Evolutionary conservation across 768 basidiomycete genomes (phyloP).

Genomic region (Lactarius psammicola): DNA sequence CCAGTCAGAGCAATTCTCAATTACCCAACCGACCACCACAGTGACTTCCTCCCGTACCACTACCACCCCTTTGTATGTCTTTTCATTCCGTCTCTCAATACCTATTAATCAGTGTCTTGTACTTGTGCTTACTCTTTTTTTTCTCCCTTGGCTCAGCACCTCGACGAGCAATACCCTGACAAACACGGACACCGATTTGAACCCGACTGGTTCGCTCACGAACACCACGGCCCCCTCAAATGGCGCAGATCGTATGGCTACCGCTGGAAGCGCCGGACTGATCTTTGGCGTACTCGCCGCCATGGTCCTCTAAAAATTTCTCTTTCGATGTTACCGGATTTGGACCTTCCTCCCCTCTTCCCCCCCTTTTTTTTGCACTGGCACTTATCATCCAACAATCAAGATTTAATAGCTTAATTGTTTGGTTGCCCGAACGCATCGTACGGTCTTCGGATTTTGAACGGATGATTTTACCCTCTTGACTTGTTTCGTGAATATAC

Average conservation of each 20-base stretch:
- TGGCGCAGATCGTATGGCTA: constrained; percentile 15
- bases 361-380: not conserved
- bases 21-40: constrained; percentile 34
- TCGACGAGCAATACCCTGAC: not conserved
- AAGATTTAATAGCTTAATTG: too few relatives aligned
- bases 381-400: not conserved
- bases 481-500: constrained; percentile 10
- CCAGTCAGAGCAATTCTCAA: constrained; percentile 65
- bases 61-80: not conserved
- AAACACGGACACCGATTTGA: constrained; percentile 5
- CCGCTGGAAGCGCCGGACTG: constrained; percentile 14
- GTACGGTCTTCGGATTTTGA: not conserved
- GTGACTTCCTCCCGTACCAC: constrained; percentile 11
- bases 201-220: constrained; percentile 18
- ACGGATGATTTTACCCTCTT: constrained; percentile 7
- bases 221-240: constrained; percentile 6
- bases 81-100: not conserved
- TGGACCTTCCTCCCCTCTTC: not conserved
- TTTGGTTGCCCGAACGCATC: not conserved
- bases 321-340: not conserved
- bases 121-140: constrained; percentile 1
- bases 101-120: not conserved
- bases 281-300: constrained; percentile 21
- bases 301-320: constrained; percentile 16
- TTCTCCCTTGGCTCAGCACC: not conserved